Conservation (phyloP, 176 grass and related monocot species). For the Oryza longistaminata region DNA sequence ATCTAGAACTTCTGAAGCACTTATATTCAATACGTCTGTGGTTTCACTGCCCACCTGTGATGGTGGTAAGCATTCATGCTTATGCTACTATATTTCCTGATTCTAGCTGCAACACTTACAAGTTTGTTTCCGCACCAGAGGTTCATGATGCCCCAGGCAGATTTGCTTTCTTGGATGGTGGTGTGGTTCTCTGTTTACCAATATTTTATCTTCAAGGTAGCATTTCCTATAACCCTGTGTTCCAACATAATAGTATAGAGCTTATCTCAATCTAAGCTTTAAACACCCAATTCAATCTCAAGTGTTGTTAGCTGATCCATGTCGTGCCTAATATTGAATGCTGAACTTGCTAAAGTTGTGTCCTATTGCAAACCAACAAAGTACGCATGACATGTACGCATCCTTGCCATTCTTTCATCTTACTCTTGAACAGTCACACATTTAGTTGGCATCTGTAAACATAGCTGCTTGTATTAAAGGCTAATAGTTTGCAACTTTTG, state of each 20-base stretch:
- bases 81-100: constrained; percentile 31
- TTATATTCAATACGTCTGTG: constrained; percentile 57
- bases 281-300: constrained; percentile 6
- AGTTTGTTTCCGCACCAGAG: constrained; percentile 53
- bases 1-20: constrained; percentile 38
- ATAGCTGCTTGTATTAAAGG: constrained; percentile 8
- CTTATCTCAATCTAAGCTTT: constrained; percentile 24
- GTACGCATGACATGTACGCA: not conserved
- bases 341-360: constrained; percentile 10
- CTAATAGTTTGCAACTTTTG: constrained; percentile 41
- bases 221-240: not conserved
- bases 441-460: not conserved
- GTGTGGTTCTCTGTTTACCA: constrained; percentile 63
- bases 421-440: not conserved
- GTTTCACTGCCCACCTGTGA: constrained; percentile 66
- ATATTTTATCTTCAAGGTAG: constrained; percentile 88
- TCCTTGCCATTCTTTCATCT: constrained; percentile 18
- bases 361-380: constrained; percentile 24
- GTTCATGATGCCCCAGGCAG: constrained; percentile 58
- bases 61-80: constrained; percentile 52
- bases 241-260: constrained; percentile 17
- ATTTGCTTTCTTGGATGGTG: constrained; percentile 64
- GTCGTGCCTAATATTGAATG: constrained; percentile 12
- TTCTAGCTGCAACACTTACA: constrained; percentile 20
- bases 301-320: not conserved